Percentiles rank a stretch among this genome's conserved stretches.
phyloP scores from a whole-genome alignment of 177 flowering plant genomes.

The Vitis hybrid region DNA sequence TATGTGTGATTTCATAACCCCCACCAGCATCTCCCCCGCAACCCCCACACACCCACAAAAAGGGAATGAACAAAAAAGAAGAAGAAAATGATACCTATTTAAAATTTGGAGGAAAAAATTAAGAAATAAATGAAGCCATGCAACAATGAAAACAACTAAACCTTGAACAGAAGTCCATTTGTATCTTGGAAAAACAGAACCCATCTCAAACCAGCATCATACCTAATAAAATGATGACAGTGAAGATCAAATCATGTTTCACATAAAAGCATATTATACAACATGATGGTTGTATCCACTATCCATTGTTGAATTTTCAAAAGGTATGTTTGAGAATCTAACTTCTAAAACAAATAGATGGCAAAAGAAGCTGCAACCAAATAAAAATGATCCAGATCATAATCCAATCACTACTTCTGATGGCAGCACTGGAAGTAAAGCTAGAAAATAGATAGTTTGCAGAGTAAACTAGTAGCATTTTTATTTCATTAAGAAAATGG shows the following conservation, averaged over 20 bases:
- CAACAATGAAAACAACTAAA: constrained; percentile 20
- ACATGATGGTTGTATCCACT: neutral
- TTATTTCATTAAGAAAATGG: neutral
- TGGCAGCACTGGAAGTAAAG: neutral
- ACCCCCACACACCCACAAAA: too few species aligned
- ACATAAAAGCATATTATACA: neutral
- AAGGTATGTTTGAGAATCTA: neutral
- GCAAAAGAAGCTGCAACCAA: neutral
- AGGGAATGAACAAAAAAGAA: too few species aligned
- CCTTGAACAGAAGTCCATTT: constrained; percentile 97
- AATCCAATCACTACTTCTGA: neutral
- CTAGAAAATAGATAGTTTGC: neutral
- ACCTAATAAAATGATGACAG: constrained; percentile 46
- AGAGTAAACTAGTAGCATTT: neutral
- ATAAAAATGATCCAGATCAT: neutral
- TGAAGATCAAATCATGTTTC: neutral
- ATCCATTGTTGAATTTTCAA: neutral
- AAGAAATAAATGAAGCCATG: neutral
- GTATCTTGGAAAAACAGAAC: constrained; percentile 99
- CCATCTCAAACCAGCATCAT: constrained; percentile 83
- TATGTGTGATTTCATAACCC: neutral
- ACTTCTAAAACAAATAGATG: neutral
- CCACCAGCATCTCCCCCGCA: too few species aligned
- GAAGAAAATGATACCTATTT: too few species aligned
- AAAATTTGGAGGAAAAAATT: neutral